A percentile compares a stretch with the other conserved stretches of the same genome.
Evolutionary conservation across 306 rosid species (phyloP).

Genomic region (Casuarina cunninghamiana): DNA sequence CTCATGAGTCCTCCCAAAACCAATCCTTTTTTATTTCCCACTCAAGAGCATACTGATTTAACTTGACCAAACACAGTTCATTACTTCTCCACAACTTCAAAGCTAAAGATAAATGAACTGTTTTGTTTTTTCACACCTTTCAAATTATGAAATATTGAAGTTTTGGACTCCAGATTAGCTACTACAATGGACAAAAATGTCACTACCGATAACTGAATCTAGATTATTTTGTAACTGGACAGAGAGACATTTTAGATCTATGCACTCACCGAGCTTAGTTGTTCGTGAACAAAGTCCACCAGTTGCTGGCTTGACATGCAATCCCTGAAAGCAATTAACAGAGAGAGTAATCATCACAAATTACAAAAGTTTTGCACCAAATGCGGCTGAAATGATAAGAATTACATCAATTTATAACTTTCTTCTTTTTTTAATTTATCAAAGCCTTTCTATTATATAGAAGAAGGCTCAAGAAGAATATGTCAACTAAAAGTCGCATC

Average conservation of each 20-base stretch:
- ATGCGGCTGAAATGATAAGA: not conserved
- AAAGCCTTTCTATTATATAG: not conserved
- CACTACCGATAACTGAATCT: conserved; percentile 1
- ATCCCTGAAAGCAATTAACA: conserved; percentile 67
- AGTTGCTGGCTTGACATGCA: conserved; percentile 96
- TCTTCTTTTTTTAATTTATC: not conserved
- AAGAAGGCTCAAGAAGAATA: not conserved
- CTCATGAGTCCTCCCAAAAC: too few species aligned
- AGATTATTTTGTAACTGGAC: conserved; percentile 5
- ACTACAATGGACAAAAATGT: not conserved
- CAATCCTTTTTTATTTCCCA: too few species aligned
- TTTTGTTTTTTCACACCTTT: not conserved
- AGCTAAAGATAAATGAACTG: not conserved
- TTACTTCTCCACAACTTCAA: not conserved
- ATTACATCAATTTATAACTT: not conserved
- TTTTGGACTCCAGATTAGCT: not conserved
- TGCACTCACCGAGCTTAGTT: conserved; percentile 55
- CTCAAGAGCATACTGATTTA: too few species aligned
- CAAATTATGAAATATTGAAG: not conserved
- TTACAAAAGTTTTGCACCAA: not conserved
- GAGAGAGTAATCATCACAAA: conserved; percentile 23
- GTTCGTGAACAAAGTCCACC: conserved; percentile 80
- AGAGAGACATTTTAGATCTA: not conserved
- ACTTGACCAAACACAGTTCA: not conserved
- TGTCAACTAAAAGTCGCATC: not conserved